Percentiles rank a stretch among this genome's conserved stretches.
Evolutionary conservation across 345 rosid genomes (phyloP).

Genomic region (Linum trigynum): DNA sequence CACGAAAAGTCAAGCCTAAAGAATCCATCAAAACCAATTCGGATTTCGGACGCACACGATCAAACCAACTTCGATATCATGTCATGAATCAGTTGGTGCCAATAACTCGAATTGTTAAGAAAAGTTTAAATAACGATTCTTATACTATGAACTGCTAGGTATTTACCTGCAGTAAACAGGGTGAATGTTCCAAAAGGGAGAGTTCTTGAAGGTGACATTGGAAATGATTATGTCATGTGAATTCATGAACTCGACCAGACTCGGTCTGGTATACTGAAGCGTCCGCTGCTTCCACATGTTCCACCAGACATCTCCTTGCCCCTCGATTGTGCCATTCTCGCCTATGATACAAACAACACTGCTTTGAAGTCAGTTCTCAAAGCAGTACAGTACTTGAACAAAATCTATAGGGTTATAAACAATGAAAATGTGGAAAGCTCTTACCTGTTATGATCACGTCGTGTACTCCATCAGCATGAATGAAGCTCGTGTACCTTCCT

Average conservation of each 20-base stretch:
- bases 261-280: slow-evolving; percentile 38
- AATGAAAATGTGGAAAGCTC: too few species aligned
- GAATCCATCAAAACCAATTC: neutral
- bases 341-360: slow-evolving; percentile 19
- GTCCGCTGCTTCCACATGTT: slow-evolving; percentile 31
- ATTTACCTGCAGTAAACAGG: slow-evolving; percentile 50
- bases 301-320: slow-evolving; percentile 67
- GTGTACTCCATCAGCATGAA: slow-evolving; percentile 81
- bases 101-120: too few species aligned
- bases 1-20: neutral
- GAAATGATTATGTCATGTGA: slow-evolving; percentile 37
- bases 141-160: too few species aligned
- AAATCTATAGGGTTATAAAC: too few species aligned
- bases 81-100: too few species aligned
- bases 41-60: neutral
- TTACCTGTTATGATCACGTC: slow-evolving; percentile 34
- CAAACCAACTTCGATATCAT: neutral
- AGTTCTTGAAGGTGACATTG: slow-evolving; percentile 40
- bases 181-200: slow-evolving; percentile 59
- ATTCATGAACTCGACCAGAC: slow-evolving; percentile 43
- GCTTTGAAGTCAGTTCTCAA: neutral
- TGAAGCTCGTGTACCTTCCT: slow-evolving; percentile 74
- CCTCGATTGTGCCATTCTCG: slow-evolving; percentile 56
- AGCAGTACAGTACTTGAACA: too few species aligned
- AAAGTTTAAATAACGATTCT: too few species aligned